Evolutionary conservation across 768 basidiomycete genomes (phyloP), one percentile per base, ranked within the genome.

Genomic region (Pisolithus sp.): DNA sequence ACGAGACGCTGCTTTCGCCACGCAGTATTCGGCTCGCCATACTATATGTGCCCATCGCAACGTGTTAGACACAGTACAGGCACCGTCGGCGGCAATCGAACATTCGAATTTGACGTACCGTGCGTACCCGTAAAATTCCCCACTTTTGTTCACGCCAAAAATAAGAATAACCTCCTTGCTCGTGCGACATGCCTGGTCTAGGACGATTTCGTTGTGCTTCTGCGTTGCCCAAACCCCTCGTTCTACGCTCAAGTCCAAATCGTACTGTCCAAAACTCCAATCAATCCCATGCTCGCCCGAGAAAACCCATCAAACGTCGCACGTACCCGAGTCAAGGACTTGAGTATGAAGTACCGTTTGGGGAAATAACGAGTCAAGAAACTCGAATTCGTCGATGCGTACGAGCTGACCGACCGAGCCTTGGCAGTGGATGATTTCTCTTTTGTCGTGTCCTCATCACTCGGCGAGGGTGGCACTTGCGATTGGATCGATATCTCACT

Each of bases 111-210:
- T 24, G 44, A 57, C 62, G 54, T 68, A 92, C 83, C 78, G 82
- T 10, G 91, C 93, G 63, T 90, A 94, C 20, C 94, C 94, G 61
- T 87, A 96, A 63, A 96, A 98, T 66, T 92, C 91, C 34, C 95
- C 93, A 51, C 87, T 88, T 65, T 87, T 91, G 70, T 97, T 97
- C 17, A 89, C 95, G 34, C 93, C 81, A 59, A 97, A 97, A 52
- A 98, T 83, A 41, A 97, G 77, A 61, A 77, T 88, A 4, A 97
- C 94, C 23, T 94, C 89, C 56, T 80, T 77, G 55, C 86, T 86
- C 3, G 92, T 96, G n/a, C 93, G 83, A 67, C 76, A 98, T 0
- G 95, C 94, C 65, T 91, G 91, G 57, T 97, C 93, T 15, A 96
- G 73, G 45, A 95, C 82, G 8, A 81, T 82, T 68, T 96, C 92